These are phyloP conservation scores for Vanilla planifolia DNA, from an alignment of 106 monocot genomes.

Conservation along the genomic window DNA sequence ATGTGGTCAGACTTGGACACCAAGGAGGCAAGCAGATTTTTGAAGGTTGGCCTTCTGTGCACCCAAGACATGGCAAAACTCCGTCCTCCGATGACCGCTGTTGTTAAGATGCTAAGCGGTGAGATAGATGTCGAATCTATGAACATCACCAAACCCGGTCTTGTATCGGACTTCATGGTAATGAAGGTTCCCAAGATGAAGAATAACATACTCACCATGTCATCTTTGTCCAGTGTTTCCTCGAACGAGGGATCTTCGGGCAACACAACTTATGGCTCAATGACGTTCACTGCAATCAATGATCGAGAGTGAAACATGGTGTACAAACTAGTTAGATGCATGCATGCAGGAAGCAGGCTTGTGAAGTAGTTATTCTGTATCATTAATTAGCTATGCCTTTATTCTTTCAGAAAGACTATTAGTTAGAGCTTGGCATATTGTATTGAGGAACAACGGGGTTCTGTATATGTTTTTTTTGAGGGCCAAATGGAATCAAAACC, in stretches of 20 bases:
- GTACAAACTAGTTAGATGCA: background rate
- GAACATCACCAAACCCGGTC: slow-evolving; percentile 45
- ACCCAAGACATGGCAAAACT: slow-evolving; percentile 49
- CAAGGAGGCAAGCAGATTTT: slow-evolving; percentile 47
- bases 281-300: background rate
- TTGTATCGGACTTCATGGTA: slow-evolving; percentile 60
- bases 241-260: background rate
- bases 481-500: background rate
- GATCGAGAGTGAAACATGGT: background rate
- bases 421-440: background rate
- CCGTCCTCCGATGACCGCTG: slow-evolving; percentile 49
- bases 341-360: no score
- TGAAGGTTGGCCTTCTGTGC: slow-evolving; percentile 58
- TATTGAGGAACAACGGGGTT: background rate
- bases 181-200: slow-evolving; percentile 25
- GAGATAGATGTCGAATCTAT: slow-evolving; percentile 11
- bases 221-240: background rate
- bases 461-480: background rate
- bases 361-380: background rate
- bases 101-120: slow-evolving; percentile 41
- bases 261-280: background rate
- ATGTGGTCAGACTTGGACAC: slow-evolving; percentile 38
- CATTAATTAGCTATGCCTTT: background rate
- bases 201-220: background rate
- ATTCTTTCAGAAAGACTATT: background rate